Evolutionary conservation across 2,329 filamentous ascomycete species (phyloP).

Genomic region (Epichloe gansuensis): DNA sequence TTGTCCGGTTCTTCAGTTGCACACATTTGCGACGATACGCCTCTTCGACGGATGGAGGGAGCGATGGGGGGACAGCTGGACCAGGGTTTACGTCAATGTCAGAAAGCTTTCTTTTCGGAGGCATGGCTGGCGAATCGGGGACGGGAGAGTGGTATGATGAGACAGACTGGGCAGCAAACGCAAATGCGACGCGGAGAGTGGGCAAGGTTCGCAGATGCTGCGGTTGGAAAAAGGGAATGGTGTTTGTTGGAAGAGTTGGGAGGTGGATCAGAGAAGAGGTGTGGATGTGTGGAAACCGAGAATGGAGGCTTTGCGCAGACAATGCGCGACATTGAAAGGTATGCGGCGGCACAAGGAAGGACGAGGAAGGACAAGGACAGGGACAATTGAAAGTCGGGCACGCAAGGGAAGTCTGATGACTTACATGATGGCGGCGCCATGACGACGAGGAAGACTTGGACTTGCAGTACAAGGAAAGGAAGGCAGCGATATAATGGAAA

Average conservation of each 20-base stretch:
- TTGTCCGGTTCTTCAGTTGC: slow-evolving; percentile 79
- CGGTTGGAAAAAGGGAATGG: background rate
- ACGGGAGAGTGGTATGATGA: background rate
- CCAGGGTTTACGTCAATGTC: slow-evolving; percentile 21
- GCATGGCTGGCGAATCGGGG: slow-evolving; percentile 14
- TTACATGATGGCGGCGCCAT: slow-evolving; percentile 19
- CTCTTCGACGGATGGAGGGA: slow-evolving; percentile 84
- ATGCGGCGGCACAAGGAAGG: background rate
- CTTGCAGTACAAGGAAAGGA: background rate
- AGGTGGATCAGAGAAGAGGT: too few relatives aligned
- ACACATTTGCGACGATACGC: slow-evolving; percentile 96
- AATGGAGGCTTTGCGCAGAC: slow-evolving; percentile 2
- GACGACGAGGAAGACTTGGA: background rate
- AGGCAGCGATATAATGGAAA: background rate
- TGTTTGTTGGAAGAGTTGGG: too few relatives aligned
- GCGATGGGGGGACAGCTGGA: slow-evolving; percentile 40
- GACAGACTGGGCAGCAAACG: background rate
- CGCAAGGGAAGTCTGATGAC: slow-evolving; percentile 9
- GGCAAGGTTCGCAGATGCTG: background rate
- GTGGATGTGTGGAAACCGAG: background rate
- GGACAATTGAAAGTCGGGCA: background rate
- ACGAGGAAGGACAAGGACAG: background rate
- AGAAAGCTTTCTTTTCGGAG: slow-evolving; percentile 23
- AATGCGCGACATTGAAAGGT: background rate
- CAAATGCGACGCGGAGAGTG: background rate